Evolutionary conservation across 2,329 filamentous ascomycete genomes (phyloP), one percentile per base, ranked within the genome.

Genomic region (Xylaria sp.): DNA sequence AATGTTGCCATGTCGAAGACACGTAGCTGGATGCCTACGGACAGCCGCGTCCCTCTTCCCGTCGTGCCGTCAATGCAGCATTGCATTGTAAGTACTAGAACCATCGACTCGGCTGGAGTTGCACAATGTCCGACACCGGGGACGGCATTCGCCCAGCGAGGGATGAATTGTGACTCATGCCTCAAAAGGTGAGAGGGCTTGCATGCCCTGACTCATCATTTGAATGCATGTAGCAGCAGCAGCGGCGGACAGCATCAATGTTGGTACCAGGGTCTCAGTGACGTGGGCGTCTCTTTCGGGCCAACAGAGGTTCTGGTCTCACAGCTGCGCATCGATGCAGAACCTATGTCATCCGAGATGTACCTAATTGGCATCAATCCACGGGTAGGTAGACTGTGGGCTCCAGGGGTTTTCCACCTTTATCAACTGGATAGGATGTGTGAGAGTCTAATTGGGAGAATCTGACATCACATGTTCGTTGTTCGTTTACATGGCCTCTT

Each of bases 121-220:
- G 36, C 36, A 42, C 53, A 55, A 42, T 27, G 33, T 55, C 53
- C 53, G 53, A 55, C 20, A 55, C 53, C 53, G 53, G 53, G 36
- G 15, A 44, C n/a, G 20, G 15, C 53, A 55, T 17, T 42, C 15
- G 13, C 13, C 42, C 42, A 17, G 38, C 53, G 29, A 50, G 33
- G 22, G 11, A 17, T 27, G 11, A 33, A 29, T n/a, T 33, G 36
- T 66, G 58, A 66, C 45, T 62, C 63, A 62, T 22, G 9, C 49
- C 50, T 55, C 36, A 13, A 55, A 45, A 29, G 31, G 1, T 27
- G 15, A 33, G 27, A 57, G 29, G 11, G 36, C 38, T 31, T 10
- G n/a, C 36, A 39, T 54, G 6, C 20, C 47, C 36, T 36, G 61
- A 58, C 61, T 29, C 36, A 51, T 36, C 31, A 55, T 22, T 31